Evolutionary conservation across 495 filamentous ascomycete genomes (phyloP), one percentile per base, ranked within the genome.

Genomic region (Antarctomyces pellizariae): DNA sequence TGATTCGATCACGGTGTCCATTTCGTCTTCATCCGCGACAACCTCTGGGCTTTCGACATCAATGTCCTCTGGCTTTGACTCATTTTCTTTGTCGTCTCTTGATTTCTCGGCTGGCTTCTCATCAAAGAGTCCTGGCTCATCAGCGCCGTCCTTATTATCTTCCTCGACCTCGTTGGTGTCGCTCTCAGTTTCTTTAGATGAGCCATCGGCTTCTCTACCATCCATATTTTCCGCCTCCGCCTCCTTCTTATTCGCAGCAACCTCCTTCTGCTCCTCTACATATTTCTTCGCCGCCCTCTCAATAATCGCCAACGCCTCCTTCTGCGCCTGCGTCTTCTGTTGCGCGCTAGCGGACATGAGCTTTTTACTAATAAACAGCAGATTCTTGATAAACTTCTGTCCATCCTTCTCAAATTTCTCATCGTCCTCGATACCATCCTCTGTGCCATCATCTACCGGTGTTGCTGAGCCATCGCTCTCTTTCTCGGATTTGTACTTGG

Each of bases 21-120:
- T n/a, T n/a, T n/a, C n/a, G n/a, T n/a, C n/a, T n/a, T n/a, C n/a
- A n/a, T n/a, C n/a, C n/a, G n/a, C n/a, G n/a, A n/a, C n/a, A 11
- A 45, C 49, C 24, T 54, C 52, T 0, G 54, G 57, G 28, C 41
- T 44, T 28, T 52, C 48, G 10, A 60, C 48, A 23, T 58, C 36
- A 22, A 62, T 56, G 30, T 60, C 56, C 4, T 62, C 55, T 0
- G 56, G 55, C 13, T 44, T 42, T 1, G 39, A 37, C 1, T 13
- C 12, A n/a, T 15, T 19, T 11, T 29, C 20, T 18, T 33, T 39
- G 2, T n/a, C 13, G 12, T 15, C 25, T 13, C 11, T 15, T n/a
- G 15, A 18, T 11, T 34, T 35, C 16, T 30, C 29, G n/a, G 28
- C 16, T 8, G 28, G 16, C 2, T 16, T 31, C 9, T 36, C 32